Evolutionary conservation across 768 basidiomycete genomes (phyloP).

Genomic region (Coprinopsis cinerea): DNA sequence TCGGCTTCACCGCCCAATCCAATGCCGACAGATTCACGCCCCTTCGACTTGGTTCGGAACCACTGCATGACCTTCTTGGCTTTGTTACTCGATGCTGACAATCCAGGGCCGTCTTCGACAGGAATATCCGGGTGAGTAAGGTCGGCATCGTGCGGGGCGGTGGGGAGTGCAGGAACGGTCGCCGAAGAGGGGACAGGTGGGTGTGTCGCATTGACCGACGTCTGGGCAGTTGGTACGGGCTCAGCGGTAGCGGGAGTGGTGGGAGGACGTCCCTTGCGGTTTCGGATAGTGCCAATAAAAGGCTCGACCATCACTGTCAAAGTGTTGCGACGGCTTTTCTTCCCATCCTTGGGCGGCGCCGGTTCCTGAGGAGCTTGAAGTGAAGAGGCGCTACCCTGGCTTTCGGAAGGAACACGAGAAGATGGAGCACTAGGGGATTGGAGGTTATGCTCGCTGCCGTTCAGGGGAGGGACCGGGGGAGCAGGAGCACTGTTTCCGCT

Average conservation of each 20-base stretch:
- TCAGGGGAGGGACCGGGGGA: slow-evolving; percentile 25
- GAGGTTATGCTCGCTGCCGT: slow-evolving; percentile 10
- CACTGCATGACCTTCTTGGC: slow-evolving; percentile 98
- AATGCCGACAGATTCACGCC: slow-evolving; percentile 31
- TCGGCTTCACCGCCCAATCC: slow-evolving; percentile 15
- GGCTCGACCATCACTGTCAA: slow-evolving; percentile 86
- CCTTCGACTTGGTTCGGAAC: slow-evolving; percentile 79
- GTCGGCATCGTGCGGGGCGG: slow-evolving; percentile 15
- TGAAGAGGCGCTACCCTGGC: slow-evolving; percentile 18
- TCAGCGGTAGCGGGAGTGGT: slow-evolving; percentile 1
- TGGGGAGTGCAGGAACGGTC: slow-evolving; percentile 34
- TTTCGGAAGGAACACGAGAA: slow-evolving; percentile 18
- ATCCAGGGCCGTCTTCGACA: slow-evolving; percentile 23
- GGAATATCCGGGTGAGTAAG: slow-evolving; percentile 4
- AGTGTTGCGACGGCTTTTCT: slow-evolving; percentile 72
- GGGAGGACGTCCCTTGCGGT: slow-evolving; percentile 23
- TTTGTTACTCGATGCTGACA: slow-evolving; percentile 76
- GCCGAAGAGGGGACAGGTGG: slow-evolving; percentile 31
- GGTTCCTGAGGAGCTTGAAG: slow-evolving; percentile 27
- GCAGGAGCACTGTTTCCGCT: slow-evolving; percentile 29
- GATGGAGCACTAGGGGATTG: slow-evolving; percentile 11
- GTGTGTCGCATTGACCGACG: neutral
- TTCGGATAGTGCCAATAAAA: slow-evolving; percentile 51
- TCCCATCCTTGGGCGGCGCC: slow-evolving; percentile 32
- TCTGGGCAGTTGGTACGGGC: neutral